A percentile compares a stretch with the other conserved stretches of the same genome.
Conservation (phyloP, 257 asterid species). For the Agastache rugosa region DNA sequence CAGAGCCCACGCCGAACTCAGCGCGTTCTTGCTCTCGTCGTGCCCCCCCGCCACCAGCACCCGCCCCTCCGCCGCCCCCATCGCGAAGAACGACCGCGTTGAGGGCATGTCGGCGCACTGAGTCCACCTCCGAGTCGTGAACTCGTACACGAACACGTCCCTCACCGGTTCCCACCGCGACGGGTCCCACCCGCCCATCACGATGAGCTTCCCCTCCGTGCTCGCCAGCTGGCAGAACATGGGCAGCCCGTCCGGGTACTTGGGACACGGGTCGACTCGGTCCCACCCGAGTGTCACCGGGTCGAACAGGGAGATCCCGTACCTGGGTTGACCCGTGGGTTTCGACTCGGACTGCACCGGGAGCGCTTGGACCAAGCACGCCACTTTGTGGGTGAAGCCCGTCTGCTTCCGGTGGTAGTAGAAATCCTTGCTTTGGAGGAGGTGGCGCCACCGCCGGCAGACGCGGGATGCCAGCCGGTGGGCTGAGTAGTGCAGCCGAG, state of each 20-base stretch:
- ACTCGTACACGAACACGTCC: conserved; percentile 76
- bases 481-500: conserved; percentile 79
- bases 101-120: conserved; percentile 75
- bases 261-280: conserved; percentile 69
- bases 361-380: conserved; percentile 73
- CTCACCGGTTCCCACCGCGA: conserved; percentile 75
- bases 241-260: conserved; percentile 74
- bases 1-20: conserved; percentile 59
- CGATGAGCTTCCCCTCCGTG: conserved; percentile 66
- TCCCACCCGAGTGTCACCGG: conserved; percentile 61
- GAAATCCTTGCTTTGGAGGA: conserved; percentile 68
- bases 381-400: conserved; percentile 64
- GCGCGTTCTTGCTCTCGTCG: conserved; percentile 86
- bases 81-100: conserved; percentile 78
- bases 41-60: conserved; percentile 87
- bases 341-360: conserved; percentile 54
- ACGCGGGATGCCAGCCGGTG: conserved; percentile 63
- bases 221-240: conserved; percentile 75
- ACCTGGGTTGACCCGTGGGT: conserved; percentile 62
- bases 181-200: conserved; percentile 92
- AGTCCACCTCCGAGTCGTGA: conserved; percentile 69
- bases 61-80: conserved; percentile 59
- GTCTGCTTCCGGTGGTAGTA: conserved; percentile 63
- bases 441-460: conserved; percentile 67
- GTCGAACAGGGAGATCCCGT: conserved; percentile 69